Evolutionary conservation across 2,329 filamentous ascomycete species (phyloP).

Genomic region (Colletotrichum australisinense): DNA sequence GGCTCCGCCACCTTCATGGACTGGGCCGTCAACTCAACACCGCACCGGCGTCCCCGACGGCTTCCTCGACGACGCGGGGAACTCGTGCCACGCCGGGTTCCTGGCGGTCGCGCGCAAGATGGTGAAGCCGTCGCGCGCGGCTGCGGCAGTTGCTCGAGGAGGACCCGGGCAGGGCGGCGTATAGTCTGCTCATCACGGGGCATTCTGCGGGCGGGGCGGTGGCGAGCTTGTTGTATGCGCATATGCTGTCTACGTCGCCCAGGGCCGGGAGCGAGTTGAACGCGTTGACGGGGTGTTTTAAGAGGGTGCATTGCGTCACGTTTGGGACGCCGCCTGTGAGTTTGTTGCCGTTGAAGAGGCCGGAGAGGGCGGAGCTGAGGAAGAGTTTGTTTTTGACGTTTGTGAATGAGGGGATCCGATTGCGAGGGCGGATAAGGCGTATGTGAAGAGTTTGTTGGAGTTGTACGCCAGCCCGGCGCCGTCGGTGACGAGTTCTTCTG

Average conservation of each 20-base stretch:
- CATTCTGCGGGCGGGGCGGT: constrained; percentile 90
- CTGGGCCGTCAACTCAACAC: constrained; percentile 86
- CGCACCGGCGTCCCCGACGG: constrained; percentile 70
- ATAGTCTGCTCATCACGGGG: constrained; percentile 84
- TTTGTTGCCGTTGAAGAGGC: constrained; percentile 74
- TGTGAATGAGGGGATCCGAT: constrained; percentile 89
- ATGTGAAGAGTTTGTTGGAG: constrained; percentile 78
- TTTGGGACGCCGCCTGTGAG: constrained; percentile 87
- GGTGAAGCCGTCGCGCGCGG: constrained; percentile 76
- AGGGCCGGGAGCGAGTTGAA: constrained; percentile 75
- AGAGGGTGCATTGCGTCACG: constrained; percentile 84
- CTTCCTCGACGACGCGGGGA: constrained; percentile 82
- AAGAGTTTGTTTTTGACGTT: constrained; percentile 84
- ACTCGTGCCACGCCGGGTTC: constrained; percentile 85
- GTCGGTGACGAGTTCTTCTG: not conserved
- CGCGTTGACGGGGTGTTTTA: constrained; percentile 76
- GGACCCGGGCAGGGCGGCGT: constrained; percentile 72
- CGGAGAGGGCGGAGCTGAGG: constrained; percentile 57
- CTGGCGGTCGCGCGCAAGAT: constrained; percentile 80
- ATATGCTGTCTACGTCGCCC: constrained; percentile 74
- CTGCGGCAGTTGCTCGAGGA: constrained; percentile 78
- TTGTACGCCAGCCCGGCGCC: constrained; percentile 74
- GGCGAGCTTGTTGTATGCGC: constrained; percentile 81
- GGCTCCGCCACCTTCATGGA: constrained; percentile 85
- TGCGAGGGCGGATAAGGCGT: constrained; percentile 79